Base-by-base conservation (phyloP, 164 flowering plant species). In the Santalum album region DNA sequence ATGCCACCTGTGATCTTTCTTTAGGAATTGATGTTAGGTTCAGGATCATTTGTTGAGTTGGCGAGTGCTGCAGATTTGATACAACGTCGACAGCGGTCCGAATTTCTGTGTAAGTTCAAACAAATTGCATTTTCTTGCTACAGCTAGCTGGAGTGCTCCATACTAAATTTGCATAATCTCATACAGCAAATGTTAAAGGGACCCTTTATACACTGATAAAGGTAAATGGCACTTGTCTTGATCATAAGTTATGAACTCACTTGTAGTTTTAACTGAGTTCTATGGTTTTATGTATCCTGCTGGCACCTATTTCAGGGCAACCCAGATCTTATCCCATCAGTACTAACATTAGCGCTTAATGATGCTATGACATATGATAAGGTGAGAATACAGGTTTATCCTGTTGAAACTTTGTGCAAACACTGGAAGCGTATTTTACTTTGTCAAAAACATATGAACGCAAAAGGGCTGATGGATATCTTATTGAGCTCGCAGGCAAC, bases 41-140 rank as follows among this genome's bases (percentile, higher is more conserved):
- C 81, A 6, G 83, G 80, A 25, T 62, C 76, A 18, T 70, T 72
- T 34, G 69, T 72, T n/a, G 81, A 75, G 62, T 62, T 29, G 27
- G 96, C 95, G 21, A 54, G 54, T 62, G 98, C 98, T 59, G 98
- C 98, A 51, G 96, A 92, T 73, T 51, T 92, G 72, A 88, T 83
- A 61, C 96, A 88, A 59, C 83, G 76, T n/a, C 67, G 86, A 50
- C 96, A 92, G 66, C 89, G 96, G 12, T 83, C 91, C 15, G 90
- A 82, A 25, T 86, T 92, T 71, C 76, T 53, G 18, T 77, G 98
- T 88, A 72, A 76, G 87, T 57, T 56, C 3, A 19, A 27, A 23
- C n/a, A 24, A 43, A 49, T 25, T 15, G 22, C 49, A 27, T 51
- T 52, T 21, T 32, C 21, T 19, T 18, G 25, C 21, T 32, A 20